Evolutionary conservation across 2,329 filamentous ascomycete genomes (phyloP).

Genomic region (Venturia aucupariae): DNA sequence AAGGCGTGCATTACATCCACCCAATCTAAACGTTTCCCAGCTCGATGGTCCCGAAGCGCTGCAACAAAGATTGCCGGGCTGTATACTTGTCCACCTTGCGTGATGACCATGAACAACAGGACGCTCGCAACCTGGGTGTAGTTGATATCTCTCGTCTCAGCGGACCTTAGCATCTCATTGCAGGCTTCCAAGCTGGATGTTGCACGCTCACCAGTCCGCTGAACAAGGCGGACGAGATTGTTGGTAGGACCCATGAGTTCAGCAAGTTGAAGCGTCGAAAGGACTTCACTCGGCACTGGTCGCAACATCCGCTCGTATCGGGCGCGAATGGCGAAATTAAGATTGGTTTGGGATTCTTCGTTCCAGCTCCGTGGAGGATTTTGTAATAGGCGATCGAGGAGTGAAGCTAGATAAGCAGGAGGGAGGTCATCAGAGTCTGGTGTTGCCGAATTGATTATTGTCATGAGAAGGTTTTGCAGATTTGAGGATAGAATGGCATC

Average conservation of each 20-base stretch:
- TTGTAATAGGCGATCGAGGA: constrained; percentile 79
- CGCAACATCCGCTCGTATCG: constrained; percentile 46
- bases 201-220: constrained; percentile 63
- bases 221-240: constrained; percentile 55
- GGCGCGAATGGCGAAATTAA: constrained; percentile 53
- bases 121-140: constrained; percentile 78
- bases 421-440: constrained; percentile 53
- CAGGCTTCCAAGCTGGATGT: constrained; percentile 66
- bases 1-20: constrained; percentile 67
- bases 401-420: constrained; percentile 62
- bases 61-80: constrained; percentile 60
- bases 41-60: constrained; percentile 46
- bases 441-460: constrained; percentile 51
- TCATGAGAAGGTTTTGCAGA: constrained; percentile 66
- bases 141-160: constrained; percentile 55
- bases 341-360: constrained; percentile 61
- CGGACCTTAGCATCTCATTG: constrained; percentile 48
- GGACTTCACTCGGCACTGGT: constrained; percentile 57
- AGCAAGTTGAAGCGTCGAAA: constrained; percentile 60
- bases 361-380: constrained; percentile 81
- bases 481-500: constrained; percentile 83
- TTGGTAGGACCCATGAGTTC: constrained; percentile 56
- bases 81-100: constrained; percentile 52
- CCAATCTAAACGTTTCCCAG: constrained; percentile 52
- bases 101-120: constrained; percentile 61